Base-by-base conservation (phyloP, 2,329 filamentous ascomycete species). In the Myrmaecium sp. region DNA sequence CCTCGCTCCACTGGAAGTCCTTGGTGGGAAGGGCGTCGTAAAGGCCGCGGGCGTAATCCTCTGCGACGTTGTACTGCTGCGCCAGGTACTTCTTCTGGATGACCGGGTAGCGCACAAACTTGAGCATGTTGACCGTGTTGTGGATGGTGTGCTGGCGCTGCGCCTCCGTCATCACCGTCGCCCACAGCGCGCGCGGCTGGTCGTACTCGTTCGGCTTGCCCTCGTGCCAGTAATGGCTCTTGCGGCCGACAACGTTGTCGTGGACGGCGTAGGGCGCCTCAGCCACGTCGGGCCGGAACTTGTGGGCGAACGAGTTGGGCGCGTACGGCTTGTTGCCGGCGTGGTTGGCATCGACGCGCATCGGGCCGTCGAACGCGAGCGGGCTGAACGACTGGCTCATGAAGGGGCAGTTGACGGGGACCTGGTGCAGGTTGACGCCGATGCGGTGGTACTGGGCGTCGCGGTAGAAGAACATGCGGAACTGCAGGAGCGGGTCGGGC, bases 211-310 rank as follows among this genome's bases (percentile, higher is more conserved):
- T 59, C 36, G 50, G 49, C 42, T 61, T 60, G 12, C 60, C 63
- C 38, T 67, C 62, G 36, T 66, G 62, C 49, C 54, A 64, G 44
- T 58, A 64, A 37, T 67, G 60, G 34, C 55, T 59, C 47, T 66
- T 64, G 26, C 62, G 54, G 32, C 54, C 56, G 21, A 64, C 51
- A 19, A 64, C 44, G 30, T 57, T 59, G 41, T 67, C 61, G 14
- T 49, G 49, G 8, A 66, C 57, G 14, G 49, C 44, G 37, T 62
- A 64, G 1, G 61, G 58, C 1, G 57, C 52, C 36, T 67, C 62
- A 1, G 60, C 62, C 1, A 47, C 46, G 31, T 66, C 62, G 0
- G 58, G 58, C 1, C 61, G 49, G 54, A 64, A 65, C 33, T 63
- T 62, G 43, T 62, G 42, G 6, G 49, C 43, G 38, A 62, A 64